Evolutionary conservation across 768 basidiomycete species (phyloP), one percentile per base, ranked within the genome.

Genomic region (Boletus sp.): DNA sequence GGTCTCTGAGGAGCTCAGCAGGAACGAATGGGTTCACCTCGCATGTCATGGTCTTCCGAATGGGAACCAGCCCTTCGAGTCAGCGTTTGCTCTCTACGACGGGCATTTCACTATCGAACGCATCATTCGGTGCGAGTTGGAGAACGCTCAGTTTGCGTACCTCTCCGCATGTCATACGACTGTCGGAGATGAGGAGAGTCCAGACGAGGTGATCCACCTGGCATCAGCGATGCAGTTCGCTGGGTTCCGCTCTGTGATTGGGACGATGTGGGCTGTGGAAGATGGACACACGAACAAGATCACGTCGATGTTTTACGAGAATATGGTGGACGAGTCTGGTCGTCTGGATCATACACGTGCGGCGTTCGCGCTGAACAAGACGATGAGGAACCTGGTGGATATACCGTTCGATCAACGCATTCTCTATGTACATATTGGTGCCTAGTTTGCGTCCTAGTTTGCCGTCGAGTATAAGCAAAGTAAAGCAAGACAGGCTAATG

Each of bases 181-280:
- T 24, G 24, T 24, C 2, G 24, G 24, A 24, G 24, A 24, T 24
- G 24, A 24, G 24, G 24, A 24, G 24, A 24, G 24, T 24, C 24
- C 24, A 24, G 24, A 24, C 24, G 24, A 66, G 12, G 62, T 55
- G 12, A 57, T 71, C 49, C 60, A 70, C 20, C 50, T 50, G 5
- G 37, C 50, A 3, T 37, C 50, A 6, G 28, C 28, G 6, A 50
- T 39, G 37, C 37, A 50, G 12, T 40, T 50, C 2, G 37, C n/a
- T 4, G 50, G 50, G 36, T 50, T 40, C 17, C 61, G 46, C 24
- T 69, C 28, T 6, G 28, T 50, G 1, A 28, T 37, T 17, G 49
- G 49, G 35, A 36, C 49, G 28, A 50, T 29, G 57, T 71, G 68
- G 66, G 61, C 57, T 0, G 51, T 64, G 17, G 56, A 61, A 10